A percentile compares a stretch with the other conserved stretches of the same genome.
Evolutionary conservation across 257 asterid species (phyloP).

Genomic region (Paraleonurus japonicus): DNA sequence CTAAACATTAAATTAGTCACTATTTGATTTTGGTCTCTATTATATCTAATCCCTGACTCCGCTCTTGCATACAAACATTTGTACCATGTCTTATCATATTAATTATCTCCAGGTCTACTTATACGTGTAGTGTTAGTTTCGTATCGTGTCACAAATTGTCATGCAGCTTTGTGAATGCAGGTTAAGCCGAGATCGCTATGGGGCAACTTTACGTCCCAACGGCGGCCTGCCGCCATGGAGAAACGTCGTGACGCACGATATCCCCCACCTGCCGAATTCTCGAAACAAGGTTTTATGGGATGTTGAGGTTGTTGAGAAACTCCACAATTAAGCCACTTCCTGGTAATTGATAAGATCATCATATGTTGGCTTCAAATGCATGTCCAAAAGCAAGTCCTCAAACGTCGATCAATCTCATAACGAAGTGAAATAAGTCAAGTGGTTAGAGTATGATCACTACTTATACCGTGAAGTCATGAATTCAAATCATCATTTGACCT

Average conservation of each 20-base stretch:
- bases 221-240: constrained; percentile 86
- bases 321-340: not conserved
- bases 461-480: too few relatives aligned
- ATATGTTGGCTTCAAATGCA: not conserved
- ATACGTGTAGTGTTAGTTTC: too few relatives aligned
- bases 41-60: too few relatives aligned
- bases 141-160: not conserved
- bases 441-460: too few relatives aligned
- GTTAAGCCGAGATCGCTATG: constrained; percentile 40
- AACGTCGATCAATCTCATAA: not conserved
- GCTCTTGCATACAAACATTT: too few relatives aligned
- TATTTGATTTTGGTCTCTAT: too few relatives aligned
- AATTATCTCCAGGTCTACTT: too few relatives aligned
- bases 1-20: too few relatives aligned
- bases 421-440: too few relatives aligned
- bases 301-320: constrained; percentile 53
- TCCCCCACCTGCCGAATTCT: constrained; percentile 44
- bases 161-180: constrained; percentile 35
- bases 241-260: constrained; percentile 59
- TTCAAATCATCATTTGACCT: too few relatives aligned
- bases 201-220: constrained; percentile 63
- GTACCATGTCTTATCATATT: too few relatives aligned
- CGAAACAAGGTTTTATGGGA: constrained; percentile 65
- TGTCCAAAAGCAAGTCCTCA: too few relatives aligned
- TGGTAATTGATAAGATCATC: not conserved